Conservation (phyloP, 2,329 filamentous ascomycete genomes). For the Fusarium keratoplasticum region DNA sequence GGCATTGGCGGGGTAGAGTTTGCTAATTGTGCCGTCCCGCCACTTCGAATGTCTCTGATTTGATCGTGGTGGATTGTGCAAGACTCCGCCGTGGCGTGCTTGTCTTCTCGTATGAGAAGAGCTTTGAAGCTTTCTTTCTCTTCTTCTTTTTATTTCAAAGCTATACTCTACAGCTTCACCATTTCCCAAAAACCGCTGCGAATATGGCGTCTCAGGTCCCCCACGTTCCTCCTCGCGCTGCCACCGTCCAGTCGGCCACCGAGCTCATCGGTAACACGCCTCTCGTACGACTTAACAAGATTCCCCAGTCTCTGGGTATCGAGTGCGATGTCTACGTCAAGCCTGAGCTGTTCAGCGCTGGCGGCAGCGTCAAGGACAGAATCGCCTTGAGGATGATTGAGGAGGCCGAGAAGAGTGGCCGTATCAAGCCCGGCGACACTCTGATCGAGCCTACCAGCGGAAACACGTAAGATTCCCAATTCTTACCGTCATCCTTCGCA, state of each 20-base stretch:
- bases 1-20: slow-evolving; percentile 46
- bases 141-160: neutral
- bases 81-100: slow-evolving; percentile 44
- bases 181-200: neutral
- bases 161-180: neutral
- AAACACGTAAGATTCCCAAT: slow-evolving; percentile 72
- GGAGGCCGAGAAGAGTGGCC: slow-evolving; percentile 88
- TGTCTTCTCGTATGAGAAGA: slow-evolving; percentile 27
- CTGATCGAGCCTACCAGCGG: slow-evolving; percentile 97
- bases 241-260: slow-evolving; percentile 69
- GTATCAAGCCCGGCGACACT: slow-evolving; percentile 97
- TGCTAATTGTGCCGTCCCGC: slow-evolving; percentile 34
- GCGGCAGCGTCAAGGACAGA: slow-evolving; percentile 91
- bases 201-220: slow-evolving; percentile 46
- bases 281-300: slow-evolving; percentile 88
- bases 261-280: slow-evolving; percentile 95
- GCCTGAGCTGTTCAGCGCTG: slow-evolving; percentile 91
- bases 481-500: neutral
- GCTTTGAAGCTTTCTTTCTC: neutral
- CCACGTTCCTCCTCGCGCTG: slow-evolving; percentile 47
- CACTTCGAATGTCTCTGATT: slow-evolving; percentile 31
- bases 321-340: slow-evolving; percentile 90
- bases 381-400: slow-evolving; percentile 98
- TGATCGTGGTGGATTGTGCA: slow-evolving; percentile 21
- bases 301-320: slow-evolving; percentile 91